Evolutionary conservation across 345 rosid species (phyloP).

Genomic region (Melastoma malabathricum): DNA sequence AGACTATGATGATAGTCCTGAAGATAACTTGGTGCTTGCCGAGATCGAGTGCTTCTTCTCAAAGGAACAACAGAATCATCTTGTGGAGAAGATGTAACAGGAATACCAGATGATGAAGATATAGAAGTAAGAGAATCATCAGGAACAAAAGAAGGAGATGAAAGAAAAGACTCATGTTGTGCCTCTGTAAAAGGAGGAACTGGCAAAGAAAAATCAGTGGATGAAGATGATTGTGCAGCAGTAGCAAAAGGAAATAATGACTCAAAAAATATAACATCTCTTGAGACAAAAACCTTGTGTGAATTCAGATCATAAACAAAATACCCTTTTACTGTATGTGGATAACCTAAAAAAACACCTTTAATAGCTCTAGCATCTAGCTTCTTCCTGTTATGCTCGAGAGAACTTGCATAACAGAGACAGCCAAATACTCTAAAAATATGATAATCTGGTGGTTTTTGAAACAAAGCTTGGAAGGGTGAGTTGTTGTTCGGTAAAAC

Average conservation of each 20-base stretch:
- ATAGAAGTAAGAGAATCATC: too few relatives aligned
- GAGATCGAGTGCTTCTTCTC: too few relatives aligned
- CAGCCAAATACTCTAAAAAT: not conserved
- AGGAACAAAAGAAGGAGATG: too few relatives aligned
- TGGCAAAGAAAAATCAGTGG: too few relatives aligned
- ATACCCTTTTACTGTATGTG: not conserved
- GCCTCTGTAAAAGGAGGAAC: too few relatives aligned
- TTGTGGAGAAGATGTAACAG: too few relatives aligned
- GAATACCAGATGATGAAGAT: too few relatives aligned
- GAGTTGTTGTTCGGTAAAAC: not conserved
- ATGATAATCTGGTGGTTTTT: not conserved
- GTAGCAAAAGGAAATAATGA: not conserved
- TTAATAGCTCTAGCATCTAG: not conserved
- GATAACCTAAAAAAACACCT: slow-evolving; percentile 5
- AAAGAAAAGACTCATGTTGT: too few relatives aligned
- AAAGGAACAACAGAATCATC: too few relatives aligned
- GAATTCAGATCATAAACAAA: not conserved
- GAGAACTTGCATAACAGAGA: not conserved
- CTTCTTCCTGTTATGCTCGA: not conserved
- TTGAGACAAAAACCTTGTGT: not conserved
- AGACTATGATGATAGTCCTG: too few relatives aligned
- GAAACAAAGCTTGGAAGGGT: not conserved
- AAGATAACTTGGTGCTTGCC: too few relatives aligned
- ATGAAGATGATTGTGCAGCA: not conserved
- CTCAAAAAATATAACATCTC: not conserved